Percentiles rank a stretch among this genome's conserved stretches.
These are phyloP conservation scores for Trichoderma atrobrunneum DNA, from an alignment of 2,329 filamentous ascomycete genomes.

Conservation along the genomic window DNA sequence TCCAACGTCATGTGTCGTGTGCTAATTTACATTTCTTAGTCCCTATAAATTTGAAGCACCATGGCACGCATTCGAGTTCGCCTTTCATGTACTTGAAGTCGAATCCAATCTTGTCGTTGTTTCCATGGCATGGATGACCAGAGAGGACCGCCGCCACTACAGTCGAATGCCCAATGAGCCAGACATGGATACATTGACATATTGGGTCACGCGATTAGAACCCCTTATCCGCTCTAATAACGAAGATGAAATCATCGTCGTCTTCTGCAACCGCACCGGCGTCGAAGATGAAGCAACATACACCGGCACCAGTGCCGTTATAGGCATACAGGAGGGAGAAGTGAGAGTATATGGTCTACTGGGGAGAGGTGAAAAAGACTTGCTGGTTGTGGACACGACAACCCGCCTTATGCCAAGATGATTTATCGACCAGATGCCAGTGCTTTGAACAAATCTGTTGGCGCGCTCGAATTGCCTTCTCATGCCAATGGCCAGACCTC, in stretches of 20 bases:
- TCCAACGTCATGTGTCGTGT: neutral
- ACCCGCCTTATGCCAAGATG: constrained; percentile 44
- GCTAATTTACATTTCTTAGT: constrained; percentile 19
- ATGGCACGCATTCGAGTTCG: constrained; percentile 43
- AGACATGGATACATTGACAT: constrained; percentile 70
- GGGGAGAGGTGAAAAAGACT: constrained; percentile 64
- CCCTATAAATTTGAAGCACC: constrained; percentile 39
- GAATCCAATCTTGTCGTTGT: constrained; percentile 63
- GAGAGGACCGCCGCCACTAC: constrained; percentile 47
- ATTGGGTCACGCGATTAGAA: constrained; percentile 70
- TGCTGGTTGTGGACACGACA: constrained; percentile 66
- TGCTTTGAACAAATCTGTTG: neutral
- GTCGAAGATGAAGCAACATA: constrained; percentile 65
- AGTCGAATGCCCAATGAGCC: constrained; percentile 54
- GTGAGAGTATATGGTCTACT: constrained; percentile 68
- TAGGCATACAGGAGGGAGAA: constrained; percentile 62
- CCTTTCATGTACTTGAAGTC: constrained; percentile 54
- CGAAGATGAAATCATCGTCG: constrained; percentile 60
- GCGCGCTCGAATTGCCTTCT: neutral
- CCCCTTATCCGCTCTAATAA: constrained; percentile 56
- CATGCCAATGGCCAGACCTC: neutral
- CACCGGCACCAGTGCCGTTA: constrained; percentile 69
- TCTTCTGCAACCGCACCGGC: constrained; percentile 70
- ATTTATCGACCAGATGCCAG: constrained; percentile 27
- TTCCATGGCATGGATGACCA: constrained; percentile 75